Evolutionary conservation across 495 filamentous ascomycete species (phyloP).

Genomic region (Aspergillus asperescens): DNA sequence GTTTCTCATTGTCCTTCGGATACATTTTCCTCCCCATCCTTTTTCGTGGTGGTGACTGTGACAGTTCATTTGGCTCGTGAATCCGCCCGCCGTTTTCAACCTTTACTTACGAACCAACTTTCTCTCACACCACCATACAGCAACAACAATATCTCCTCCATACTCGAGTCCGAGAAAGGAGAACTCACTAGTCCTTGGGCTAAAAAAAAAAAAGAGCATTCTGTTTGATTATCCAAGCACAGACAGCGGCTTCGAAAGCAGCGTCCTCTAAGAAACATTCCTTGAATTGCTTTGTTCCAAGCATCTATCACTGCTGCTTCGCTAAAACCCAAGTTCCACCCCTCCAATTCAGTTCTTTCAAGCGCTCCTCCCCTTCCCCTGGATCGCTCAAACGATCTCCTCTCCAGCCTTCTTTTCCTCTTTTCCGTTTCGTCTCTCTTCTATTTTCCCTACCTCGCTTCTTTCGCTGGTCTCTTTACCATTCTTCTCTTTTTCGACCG

Average conservation of each 20-base stretch:
- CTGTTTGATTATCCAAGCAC: no score
- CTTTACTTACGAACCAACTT: constrained; percentile 9
- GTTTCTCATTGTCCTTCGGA: background rate
- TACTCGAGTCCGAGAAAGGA: constrained; percentile 1
- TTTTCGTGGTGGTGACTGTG: constrained; percentile 2
- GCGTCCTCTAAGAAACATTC: constrained; percentile 7
- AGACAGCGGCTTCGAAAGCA: background rate
- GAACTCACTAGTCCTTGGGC: background rate
- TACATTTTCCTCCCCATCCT: constrained; percentile 7
- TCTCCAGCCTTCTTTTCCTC: constrained; percentile 11
- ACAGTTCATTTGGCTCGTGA: constrained; percentile 10
- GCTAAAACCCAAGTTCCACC: constrained; percentile 14
- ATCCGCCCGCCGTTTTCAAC: constrained; percentile 19
- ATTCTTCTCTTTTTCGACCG: constrained; percentile 14
- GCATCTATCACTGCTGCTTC: constrained; percentile 15
- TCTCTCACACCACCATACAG: constrained; percentile 1
- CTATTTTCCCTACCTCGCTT: constrained; percentile 7
- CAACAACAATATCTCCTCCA: constrained; percentile 1
- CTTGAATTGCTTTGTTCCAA: constrained; percentile 21
- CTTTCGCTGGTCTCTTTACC: background rate
- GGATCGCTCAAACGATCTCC: constrained; percentile 9
- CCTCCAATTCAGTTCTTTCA: constrained; percentile 13
- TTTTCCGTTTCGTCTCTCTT: constrained; percentile 11
- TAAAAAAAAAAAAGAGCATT: no score
- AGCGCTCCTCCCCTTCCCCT: constrained; percentile 13